Base-by-base conservation (phyloP, 2,329 filamentous ascomycete species). In the Lithohypha guttulata region DNA sequence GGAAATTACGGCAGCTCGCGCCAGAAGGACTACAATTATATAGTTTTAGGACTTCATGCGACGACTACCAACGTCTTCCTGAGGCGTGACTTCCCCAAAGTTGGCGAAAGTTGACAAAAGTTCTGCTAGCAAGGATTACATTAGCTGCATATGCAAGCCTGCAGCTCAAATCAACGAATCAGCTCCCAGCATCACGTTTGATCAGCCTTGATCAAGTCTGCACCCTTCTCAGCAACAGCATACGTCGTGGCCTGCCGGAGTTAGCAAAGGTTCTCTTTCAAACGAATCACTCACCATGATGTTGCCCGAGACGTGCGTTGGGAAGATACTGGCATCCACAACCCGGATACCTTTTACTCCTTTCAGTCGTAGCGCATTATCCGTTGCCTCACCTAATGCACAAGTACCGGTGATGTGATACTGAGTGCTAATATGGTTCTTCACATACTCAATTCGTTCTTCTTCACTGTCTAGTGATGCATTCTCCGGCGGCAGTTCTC, bases 331-430 rank as follows among this genome's bases (percentile, higher is more conserved):
- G 3, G 55, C 54, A 53, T 64, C 62, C 9, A 60, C 52, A 4
- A 63, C 56, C 11, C 61, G 48, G 22, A 64, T 41, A 6, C 53
- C 53, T 30, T 50, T 47, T 3, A 59, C 56, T 0, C 61, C 61
- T 21, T 62, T 56, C 0, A 64, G 60, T 15, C 47, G 51, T 26
- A 63, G 44, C 22, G 53, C 51, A 6, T 48, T 50, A 45, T 64
- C 60, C 4, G 64, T 58, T 1, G 60, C 59, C 19, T 62, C 57
- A 8, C 65, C 65, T 61, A 68, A 62, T 0, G 64, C 58, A 34
- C 61, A 65, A 0, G 61, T 65, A 1, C 63, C 65, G 9, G 54
- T 54, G n/a, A 55, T 55, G 47, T 66, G 63, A 48, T 61, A 66
- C 36, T 61, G 56, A 8, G 57, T 57, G 15, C 53, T 53, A 42